phyloP scores from a whole-genome alignment of 257 asterid genomes.

The Solanum peruvianum region DNA sequence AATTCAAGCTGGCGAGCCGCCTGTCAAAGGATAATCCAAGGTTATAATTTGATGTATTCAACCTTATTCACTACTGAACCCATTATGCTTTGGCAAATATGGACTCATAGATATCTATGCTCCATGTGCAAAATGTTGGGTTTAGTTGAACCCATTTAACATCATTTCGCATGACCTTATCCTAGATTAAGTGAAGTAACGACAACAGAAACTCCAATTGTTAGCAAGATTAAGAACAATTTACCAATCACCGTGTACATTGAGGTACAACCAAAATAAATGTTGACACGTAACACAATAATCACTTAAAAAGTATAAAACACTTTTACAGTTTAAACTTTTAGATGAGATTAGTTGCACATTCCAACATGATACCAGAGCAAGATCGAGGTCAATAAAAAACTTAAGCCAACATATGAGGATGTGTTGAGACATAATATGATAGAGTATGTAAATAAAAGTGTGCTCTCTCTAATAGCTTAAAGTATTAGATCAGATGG shows the following conservation, averaged over 20 bases:
- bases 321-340: neutral
- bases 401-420: neutral
- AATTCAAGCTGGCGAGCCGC: slow-evolving; percentile 89
- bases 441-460: neutral
- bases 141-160: neutral
- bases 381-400: neutral
- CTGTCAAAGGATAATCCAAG: slow-evolving; percentile 10
- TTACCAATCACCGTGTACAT: neutral
- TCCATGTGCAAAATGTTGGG: neutral
- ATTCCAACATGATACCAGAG: neutral
- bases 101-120: neutral
- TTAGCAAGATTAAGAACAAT: neutral
- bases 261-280: neutral
- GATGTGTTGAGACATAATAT: neutral
- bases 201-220: neutral
- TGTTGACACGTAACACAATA: neutral
- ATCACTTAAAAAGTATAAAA: neutral
- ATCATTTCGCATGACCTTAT: neutral
- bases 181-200: neutral
- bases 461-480: neutral
- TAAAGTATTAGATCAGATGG: neutral
- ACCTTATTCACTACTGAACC: neutral
- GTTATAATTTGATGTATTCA: neutral
- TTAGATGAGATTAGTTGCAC: neutral
- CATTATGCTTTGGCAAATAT: neutral